phyloP scores from a whole-genome alignment of 768 basidiomycete genomes.

The Phanerochaete sordida region DNA sequence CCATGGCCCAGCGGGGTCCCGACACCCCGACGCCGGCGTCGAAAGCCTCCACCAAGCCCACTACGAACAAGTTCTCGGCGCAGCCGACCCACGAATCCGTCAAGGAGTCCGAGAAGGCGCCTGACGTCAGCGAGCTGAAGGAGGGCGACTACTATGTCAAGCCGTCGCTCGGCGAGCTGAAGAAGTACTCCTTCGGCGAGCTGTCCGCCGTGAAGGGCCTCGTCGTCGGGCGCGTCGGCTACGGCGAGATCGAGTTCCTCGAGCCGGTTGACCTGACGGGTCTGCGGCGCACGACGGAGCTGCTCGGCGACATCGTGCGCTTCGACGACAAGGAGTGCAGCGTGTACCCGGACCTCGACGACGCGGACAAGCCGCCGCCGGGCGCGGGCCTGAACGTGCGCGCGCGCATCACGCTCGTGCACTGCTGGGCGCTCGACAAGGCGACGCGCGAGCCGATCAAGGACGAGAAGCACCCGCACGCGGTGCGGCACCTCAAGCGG shows the following conservation, averaged over 20 bases:
- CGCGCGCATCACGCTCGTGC: constrained; percentile 70
- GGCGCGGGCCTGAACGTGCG: constrained; percentile 89
- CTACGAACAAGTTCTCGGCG: constrained; percentile 39
- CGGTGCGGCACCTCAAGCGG: constrained; percentile 72
- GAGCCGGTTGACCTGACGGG: constrained; percentile 84
- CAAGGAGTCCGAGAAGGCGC: constrained; percentile 27
- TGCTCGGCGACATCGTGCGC: constrained; percentile 82
- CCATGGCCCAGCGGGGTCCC: constrained; percentile 28
- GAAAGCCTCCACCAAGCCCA: constrained; percentile 21
- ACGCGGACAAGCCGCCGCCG: constrained; percentile 78
- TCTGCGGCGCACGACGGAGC: constrained; percentile 69
- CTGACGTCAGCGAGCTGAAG: constrained; percentile 41
- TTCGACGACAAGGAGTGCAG: constrained; percentile 92
- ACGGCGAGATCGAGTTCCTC: constrained; percentile 81
- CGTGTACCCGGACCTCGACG: constrained; percentile 88
- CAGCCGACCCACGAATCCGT: constrained; percentile 31
- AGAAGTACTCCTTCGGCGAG: constrained; percentile 67
- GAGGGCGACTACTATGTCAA: constrained; percentile 93
- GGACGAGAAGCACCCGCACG: constrained; percentile 67
- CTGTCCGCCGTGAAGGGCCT: constrained; percentile 73
- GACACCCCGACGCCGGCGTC: constrained; percentile 16
- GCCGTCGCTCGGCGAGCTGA: constrained; percentile 72
- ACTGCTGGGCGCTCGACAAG: constrained; percentile 90
- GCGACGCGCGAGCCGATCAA: constrained; percentile 88
- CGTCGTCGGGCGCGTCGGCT: constrained; percentile 87